A percentile compares a stretch with the other conserved stretches of the same genome.
phyloP scores from a whole-genome alignment of 2,329 filamentous ascomycete species.

The Ceratocystis variospora region DNA sequence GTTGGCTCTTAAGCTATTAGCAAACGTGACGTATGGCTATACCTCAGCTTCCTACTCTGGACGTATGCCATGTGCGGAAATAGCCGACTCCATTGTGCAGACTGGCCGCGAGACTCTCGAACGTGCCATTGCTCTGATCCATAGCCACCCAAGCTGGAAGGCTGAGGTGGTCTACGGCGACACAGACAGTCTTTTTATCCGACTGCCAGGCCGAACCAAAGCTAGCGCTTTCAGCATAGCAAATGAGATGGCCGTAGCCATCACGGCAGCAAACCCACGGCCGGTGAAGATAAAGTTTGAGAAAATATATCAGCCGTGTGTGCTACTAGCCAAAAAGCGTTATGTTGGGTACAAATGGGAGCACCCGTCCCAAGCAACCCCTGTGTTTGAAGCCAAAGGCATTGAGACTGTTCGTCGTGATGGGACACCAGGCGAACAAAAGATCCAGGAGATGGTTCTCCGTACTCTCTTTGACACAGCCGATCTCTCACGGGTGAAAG shows the following conservation, averaged over 20 bases:
- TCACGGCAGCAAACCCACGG: constrained; percentile 79
- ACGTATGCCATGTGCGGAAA: constrained; percentile 94
- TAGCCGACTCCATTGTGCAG: constrained; percentile 96
- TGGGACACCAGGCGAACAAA: constrained; percentile 88
- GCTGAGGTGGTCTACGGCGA: constrained; percentile 97
- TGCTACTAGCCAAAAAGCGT: constrained; percentile 88
- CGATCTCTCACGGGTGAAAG: constrained; percentile 77
- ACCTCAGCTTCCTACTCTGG: constrained; percentile 94
- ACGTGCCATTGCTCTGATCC: constrained; percentile 82
- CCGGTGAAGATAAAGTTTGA: constrained; percentile 96
- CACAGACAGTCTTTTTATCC: constrained; percentile 87
- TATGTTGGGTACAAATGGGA: constrained; percentile 99
- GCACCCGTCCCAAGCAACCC: constrained; percentile 54
- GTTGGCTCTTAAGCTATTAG: constrained; percentile 83
- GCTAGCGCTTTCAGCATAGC: constrained; percentile 88
- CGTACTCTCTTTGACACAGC: constrained; percentile 80
- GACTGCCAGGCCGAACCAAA: constrained; percentile 72
- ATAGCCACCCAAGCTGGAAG: constrained; percentile 73
- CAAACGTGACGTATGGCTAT: constrained; percentile 98
- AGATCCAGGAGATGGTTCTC: constrained; percentile 85
- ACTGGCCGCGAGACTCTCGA: constrained; percentile 90
- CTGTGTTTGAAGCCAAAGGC: constrained; percentile 93
- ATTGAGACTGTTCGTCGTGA: constrained; percentile 95
- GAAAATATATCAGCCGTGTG: constrained; percentile 93
- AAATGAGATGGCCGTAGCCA: constrained; percentile 73